Evolutionary conservation across 345 rosid genomes (phyloP).

Genomic region (Isatis tinctoria): DNA sequence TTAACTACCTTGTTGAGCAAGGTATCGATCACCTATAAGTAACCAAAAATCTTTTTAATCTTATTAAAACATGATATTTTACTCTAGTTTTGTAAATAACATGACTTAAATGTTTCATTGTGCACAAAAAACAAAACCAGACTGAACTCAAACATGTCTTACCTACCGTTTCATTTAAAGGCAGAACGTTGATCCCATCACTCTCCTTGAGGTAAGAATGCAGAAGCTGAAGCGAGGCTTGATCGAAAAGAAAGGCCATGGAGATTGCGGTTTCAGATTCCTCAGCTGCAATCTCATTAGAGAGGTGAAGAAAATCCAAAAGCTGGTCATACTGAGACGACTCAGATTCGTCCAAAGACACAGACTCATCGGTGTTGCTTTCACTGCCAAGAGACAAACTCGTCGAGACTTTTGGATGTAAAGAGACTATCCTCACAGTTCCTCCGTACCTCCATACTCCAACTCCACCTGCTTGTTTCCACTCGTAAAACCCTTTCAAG

Average conservation of each 20-base stretch:
- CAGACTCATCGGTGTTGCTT: conserved; percentile 74
- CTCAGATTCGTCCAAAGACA: conserved; percentile 80
- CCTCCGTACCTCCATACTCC: conserved; percentile 99
- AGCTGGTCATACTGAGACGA: conserved; percentile 86
- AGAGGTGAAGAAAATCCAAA: conserved; percentile 82
- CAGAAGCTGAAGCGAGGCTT: conserved; percentile 74
- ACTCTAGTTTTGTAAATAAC: neutral
- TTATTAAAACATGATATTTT: neutral
- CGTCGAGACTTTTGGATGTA: conserved; percentile 54
- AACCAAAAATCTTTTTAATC: neutral
- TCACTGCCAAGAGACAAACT: conserved; percentile 64
- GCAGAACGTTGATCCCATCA: conserved; percentile 56
- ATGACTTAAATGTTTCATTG: neutral
- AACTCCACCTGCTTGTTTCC: conserved; percentile 91
- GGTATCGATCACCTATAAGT: conserved; percentile 63
- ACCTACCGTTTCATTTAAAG: conserved; percentile 98
- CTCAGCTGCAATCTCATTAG: conserved; percentile 64
- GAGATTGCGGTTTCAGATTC: conserved; percentile 76
- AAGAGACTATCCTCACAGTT: conserved; percentile 76
- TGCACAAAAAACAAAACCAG: too few relatives aligned
- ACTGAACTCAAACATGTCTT: conserved; percentile 33
- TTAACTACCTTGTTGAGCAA: conserved; percentile 79
- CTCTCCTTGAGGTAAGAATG: conserved; percentile 72
- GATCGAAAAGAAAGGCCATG: conserved; percentile 79
- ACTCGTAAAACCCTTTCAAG: conserved; percentile 86